Conservation (phyloP, 2,329 filamentous ascomycete genomes). For the Alternaria dauci region DNA sequence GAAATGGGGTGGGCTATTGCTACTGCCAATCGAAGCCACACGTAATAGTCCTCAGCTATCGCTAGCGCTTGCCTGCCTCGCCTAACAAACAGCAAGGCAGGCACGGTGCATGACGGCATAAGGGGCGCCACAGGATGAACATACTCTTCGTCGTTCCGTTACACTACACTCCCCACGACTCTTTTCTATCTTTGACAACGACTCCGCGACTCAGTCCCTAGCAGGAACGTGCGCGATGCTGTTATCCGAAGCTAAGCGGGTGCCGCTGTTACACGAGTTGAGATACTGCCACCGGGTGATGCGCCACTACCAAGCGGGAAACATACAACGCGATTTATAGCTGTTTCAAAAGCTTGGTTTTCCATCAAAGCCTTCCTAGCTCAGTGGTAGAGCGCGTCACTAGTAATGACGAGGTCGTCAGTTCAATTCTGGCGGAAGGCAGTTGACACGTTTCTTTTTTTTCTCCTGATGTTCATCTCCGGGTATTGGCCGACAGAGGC, state of each 20-base stretch:
- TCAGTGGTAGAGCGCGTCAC: conserved; percentile 46
- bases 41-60: not conserved
- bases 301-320: not conserved
- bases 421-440: conserved; percentile 41
- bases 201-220: not conserved
- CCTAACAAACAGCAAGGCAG: not conserved
- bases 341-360: not conserved
- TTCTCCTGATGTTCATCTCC: no score
- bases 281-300: not conserved
- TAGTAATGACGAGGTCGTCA: conserved; percentile 45
- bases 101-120: not conserved
- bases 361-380: conserved; percentile 32
- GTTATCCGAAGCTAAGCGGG: conserved; percentile 1
- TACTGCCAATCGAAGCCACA: conserved; percentile 5
- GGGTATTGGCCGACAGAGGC: not conserved
- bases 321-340: not conserved
- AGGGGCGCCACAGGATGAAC: not conserved
- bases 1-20: conserved; percentile 13
- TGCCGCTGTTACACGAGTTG: not conserved
- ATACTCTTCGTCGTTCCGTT: not conserved
- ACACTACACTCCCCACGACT: not conserved
- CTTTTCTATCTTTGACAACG: not conserved
- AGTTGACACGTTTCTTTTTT: conserved; percentile 14
- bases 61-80: not conserved
- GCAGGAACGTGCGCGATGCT: not conserved